These are phyloP conservation scores for Melocanna baccifera DNA, from an alignment of 176 grass and related monocot genomes.

Conservation along the genomic window DNA sequence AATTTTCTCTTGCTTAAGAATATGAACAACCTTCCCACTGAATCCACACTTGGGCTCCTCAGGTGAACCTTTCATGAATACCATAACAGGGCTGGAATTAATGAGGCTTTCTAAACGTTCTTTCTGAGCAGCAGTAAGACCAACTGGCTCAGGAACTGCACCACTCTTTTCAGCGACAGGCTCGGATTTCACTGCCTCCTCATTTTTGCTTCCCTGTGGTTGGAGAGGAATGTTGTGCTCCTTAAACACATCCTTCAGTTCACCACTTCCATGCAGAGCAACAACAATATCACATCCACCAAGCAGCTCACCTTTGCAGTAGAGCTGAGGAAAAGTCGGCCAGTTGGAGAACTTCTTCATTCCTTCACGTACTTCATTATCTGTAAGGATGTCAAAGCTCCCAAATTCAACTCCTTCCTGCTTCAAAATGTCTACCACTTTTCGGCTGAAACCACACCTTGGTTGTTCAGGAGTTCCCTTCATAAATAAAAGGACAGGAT, in stretches of 20 bases:
- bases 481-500: conserved; percentile 84
- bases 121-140: conserved; percentile 44
- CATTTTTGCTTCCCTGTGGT: conserved; percentile 40
- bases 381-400: conserved; percentile 82
- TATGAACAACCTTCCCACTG: conserved; percentile 80
- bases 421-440: conserved; percentile 80
- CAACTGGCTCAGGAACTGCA: conserved; percentile 15
- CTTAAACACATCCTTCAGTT: conserved; percentile 75
- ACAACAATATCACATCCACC: conserved; percentile 91
- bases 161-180: conserved; percentile 28
- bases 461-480: conserved; percentile 86
- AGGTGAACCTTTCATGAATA: conserved; percentile 85
- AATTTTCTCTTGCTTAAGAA: conserved; percentile 85
- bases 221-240: conserved; percentile 56
- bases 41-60: conserved; percentile 96
- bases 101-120: conserved; percentile 53
- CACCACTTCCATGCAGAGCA: conserved; percentile 84
- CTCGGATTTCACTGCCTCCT: conserved; percentile 23
- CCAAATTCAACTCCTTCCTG: conserved; percentile 73
- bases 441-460: conserved; percentile 89
- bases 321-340: conserved; percentile 94
- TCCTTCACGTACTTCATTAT: conserved; percentile 85
- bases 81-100: conserved; percentile 70
- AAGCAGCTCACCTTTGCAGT: conserved; percentile 84
- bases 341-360: conserved; percentile 95